A percentile compares a stretch with the other conserved stretches of the same genome.
phyloP scores from a whole-genome alignment of 2,329 filamentous ascomycete genomes.

The Venturia carpophila region DNA sequence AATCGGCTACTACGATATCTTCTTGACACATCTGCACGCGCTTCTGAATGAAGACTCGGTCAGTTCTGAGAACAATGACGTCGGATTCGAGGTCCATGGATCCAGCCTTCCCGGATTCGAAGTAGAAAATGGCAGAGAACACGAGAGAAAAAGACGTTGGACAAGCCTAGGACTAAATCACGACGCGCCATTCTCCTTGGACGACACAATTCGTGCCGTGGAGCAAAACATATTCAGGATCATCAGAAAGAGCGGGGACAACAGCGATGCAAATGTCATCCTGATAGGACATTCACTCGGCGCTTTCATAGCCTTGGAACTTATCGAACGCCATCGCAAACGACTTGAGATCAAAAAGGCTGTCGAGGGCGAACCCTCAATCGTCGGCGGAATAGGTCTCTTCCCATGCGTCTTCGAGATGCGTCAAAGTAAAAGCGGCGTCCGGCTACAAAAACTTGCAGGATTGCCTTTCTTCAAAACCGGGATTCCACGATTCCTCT shows the following conservation, averaged over 20 bases:
- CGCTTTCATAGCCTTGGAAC: slow-evolving; percentile 39
- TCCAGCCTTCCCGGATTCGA: slow-evolving; percentile 39
- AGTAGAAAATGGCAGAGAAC: slow-evolving; percentile 23
- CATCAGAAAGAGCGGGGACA: slow-evolving; percentile 20
- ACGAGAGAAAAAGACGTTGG: slow-evolving; percentile 21
- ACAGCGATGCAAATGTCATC: slow-evolving; percentile 23
- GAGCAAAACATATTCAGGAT: slow-evolving; percentile 32
- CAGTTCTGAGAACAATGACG: background rate
- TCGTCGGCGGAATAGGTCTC: slow-evolving; percentile 31
- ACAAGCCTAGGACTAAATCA: background rate
- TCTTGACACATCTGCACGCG: slow-evolving; percentile 51
- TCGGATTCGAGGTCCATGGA: slow-evolving; percentile 33
- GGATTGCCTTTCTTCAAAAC: slow-evolving; percentile 19
- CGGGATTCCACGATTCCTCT: slow-evolving; percentile 30
- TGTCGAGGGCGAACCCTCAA: slow-evolving; percentile 21
- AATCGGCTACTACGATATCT: slow-evolving; percentile 63
- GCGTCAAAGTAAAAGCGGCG: slow-evolving; percentile 36
- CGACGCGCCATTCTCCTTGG: slow-evolving; percentile 32
- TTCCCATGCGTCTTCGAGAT: slow-evolving; percentile 44
- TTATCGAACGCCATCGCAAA: slow-evolving; percentile 27
- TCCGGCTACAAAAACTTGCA: slow-evolving; percentile 24
- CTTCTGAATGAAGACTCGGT: slow-evolving; percentile 35
- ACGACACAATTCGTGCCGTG: slow-evolving; percentile 44
- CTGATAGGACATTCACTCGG: slow-evolving; percentile 43
- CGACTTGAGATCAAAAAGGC: slow-evolving; percentile 21